Base-by-base conservation (phyloP, 169 alveolate genomes). In the Theileria annulata region DNA sequence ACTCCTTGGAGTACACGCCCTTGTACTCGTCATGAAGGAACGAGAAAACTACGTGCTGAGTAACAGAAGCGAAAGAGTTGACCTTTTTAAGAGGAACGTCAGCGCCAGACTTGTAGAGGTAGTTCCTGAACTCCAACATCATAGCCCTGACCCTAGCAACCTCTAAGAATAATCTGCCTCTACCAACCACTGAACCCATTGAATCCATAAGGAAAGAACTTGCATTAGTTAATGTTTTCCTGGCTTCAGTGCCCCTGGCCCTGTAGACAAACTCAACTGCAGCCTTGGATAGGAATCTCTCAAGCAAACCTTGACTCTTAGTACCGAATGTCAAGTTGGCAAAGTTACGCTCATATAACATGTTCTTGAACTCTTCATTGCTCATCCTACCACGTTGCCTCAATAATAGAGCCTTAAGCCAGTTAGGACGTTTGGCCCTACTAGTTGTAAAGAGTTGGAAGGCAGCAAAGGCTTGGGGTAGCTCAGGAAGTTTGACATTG, bases 221-320 rank as follows among this genome's bases (percentile, higher is more conserved):
- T 21, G 71, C n/a, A 19, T 62, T 37, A 5, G 71, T 27, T 21
- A 62, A 47, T 62, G 25, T 21, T 19, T 62, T 31, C 9, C 31
- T 15, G 9, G 23, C 4, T 15, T 17, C 21, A 15, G 31, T 19
- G 25, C 37, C 37, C 19, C 37, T 62, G 48, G 71, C 71, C 37
- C 71, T 62, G 37, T 15, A 62, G 19, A 62, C 60, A 35, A 48
- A 68, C 47, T 42, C 76, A 21, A 68, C 12, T 13, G 63, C 76
- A 17, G 63, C 76, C 13, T 68, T 42, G 60, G 28, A 68, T 0
- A 68, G 63, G 63, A 68, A 68, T 23, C 42, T 68, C 28, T 49
- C 51, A 21, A 68, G 63, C 9, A 35, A 27, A 15, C 63, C 76
- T 9, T 68, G 76, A 19, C 33, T 49, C 63, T 49, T 31, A 3